Evolutionary conservation across 768 basidiomycete species (phyloP).

Genomic region (Xanthoconium stramineum): DNA sequence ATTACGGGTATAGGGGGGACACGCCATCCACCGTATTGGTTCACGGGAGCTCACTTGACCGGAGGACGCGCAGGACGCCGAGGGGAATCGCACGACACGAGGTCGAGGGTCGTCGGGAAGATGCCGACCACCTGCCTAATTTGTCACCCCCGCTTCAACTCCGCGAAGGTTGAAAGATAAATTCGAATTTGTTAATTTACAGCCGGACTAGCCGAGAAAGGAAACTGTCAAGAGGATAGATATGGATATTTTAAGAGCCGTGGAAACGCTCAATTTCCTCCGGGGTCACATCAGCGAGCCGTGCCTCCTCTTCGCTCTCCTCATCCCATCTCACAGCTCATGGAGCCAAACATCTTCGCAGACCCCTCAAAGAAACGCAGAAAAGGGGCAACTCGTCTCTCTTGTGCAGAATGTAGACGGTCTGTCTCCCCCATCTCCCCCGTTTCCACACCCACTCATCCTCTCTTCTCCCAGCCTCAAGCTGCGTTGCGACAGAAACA

Average conservation of each 20-base stretch:
- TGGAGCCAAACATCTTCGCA: conserved; percentile 27
- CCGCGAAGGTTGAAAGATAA: conserved; percentile 21
- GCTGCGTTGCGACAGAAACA: conserved; percentile 61
- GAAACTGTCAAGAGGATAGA: conserved; percentile 12
- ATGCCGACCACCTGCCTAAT: conserved; percentile 7
- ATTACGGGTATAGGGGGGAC: neutral
- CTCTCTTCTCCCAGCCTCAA: conserved; percentile 20
- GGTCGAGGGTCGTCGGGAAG: conserved; percentile 1
- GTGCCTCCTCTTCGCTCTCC: conserved; percentile 23
- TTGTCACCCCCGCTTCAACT: conserved; percentile 14
- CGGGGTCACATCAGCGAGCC: conserved; percentile 18
- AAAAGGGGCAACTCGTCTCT: conserved; percentile 72
- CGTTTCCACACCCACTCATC: neutral
- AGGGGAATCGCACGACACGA: conserved; percentile 16
- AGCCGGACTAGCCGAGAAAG: conserved; percentile 23
- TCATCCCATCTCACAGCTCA: conserved; percentile 16
- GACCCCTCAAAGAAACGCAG: conserved; percentile 53
- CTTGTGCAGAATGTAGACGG: conserved; percentile 81
- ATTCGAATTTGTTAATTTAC: conserved; percentile 14
- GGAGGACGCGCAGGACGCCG: conserved; percentile 1
- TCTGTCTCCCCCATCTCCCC: conserved; percentile 19
- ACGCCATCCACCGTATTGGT: neutral
- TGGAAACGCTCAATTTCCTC: conserved; percentile 11
- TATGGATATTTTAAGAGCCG: conserved; percentile 15
- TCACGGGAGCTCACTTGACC: conserved; percentile 6